These are phyloP conservation scores for Euphrasia arctica DNA, from an alignment of 305 asterid genomes.

Conservation along the genomic window DNA sequence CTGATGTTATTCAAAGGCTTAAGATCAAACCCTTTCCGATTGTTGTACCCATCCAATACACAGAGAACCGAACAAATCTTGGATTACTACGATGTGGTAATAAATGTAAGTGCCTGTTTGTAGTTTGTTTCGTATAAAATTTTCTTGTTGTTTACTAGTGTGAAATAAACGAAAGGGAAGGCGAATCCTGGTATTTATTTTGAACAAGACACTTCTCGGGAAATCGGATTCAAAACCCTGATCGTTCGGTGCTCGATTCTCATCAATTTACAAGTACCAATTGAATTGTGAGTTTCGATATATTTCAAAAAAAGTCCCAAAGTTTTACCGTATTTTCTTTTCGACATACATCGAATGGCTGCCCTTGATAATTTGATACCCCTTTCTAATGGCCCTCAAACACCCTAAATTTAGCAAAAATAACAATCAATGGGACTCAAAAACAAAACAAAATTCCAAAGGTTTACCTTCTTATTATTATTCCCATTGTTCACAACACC, in stretches of 20 bases:
- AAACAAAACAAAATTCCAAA: conserved; percentile 11
- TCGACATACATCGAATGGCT: conserved; percentile 15
- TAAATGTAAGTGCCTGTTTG: no score
- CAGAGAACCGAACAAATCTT: no score
- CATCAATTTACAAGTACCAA: no score
- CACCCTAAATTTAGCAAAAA: conserved; percentile 26
- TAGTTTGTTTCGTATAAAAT: no score
- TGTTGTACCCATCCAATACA: no score
- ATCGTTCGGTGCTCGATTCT: conserved; percentile 18
- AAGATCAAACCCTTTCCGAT: no score
- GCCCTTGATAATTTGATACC: conserved; percentile 17
- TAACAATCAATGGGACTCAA: conserved; percentile 20
- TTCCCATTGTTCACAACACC: conserved; percentile 11
- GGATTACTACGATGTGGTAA: no score
- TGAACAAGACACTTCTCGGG: conserved; percentile 81
- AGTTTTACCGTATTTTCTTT: not conserved
- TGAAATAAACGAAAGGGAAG: conserved; percentile 92
- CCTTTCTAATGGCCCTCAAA: conserved; percentile 20
- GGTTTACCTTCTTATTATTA: conserved; percentile 23
- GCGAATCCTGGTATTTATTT: conserved; percentile 87
- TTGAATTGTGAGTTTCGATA: no score
- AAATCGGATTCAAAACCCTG: conserved; percentile 60
- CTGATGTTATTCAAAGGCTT: no score
- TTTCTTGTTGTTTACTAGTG: conserved; percentile 3
- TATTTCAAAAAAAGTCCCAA: no score